These are phyloP conservation scores for Apiospora hydei DNA, from an alignment of 2,329 filamentous ascomycete genomes.

Conservation along the genomic window DNA sequence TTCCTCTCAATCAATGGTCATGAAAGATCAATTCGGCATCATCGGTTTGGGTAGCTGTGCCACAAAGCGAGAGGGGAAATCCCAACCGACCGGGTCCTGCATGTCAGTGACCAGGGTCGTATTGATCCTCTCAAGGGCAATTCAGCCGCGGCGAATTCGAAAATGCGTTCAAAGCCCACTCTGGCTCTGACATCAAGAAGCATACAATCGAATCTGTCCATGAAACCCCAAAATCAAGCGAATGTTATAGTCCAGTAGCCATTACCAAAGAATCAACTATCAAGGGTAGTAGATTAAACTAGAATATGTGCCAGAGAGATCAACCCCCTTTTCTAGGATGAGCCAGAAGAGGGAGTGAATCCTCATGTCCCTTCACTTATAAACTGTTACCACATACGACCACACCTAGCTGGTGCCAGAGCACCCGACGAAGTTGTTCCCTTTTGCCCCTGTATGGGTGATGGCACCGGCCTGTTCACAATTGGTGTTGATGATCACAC, in stretches of 20 bases:
- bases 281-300: too few relatives aligned
- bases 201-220: too few relatives aligned
- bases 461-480: slow-evolving; percentile 69
- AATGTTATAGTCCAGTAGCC: too few relatives aligned
- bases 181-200: too few relatives aligned
- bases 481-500: slow-evolving; percentile 66
- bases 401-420: slow-evolving; percentile 38
- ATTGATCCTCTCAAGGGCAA: not conserved
- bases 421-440: slow-evolving; percentile 74
- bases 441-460: slow-evolving; percentile 74
- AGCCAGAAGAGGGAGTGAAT: too few relatives aligned
- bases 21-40: not conserved
- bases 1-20: not conserved
- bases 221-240: not conserved
- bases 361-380: not conserved
- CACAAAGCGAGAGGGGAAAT: not conserved
- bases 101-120: not conserved
- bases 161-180: not conserved
- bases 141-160: not conserved
- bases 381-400: not conserved
- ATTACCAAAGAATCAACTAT: not conserved
- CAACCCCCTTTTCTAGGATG: not conserved
- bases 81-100: not conserved
- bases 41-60: not conserved
- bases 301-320: not conserved